These are phyloP conservation scores for Theileria equi DNA, from an alignment of 169 alveolate species.

Conservation along the genomic window DNA sequence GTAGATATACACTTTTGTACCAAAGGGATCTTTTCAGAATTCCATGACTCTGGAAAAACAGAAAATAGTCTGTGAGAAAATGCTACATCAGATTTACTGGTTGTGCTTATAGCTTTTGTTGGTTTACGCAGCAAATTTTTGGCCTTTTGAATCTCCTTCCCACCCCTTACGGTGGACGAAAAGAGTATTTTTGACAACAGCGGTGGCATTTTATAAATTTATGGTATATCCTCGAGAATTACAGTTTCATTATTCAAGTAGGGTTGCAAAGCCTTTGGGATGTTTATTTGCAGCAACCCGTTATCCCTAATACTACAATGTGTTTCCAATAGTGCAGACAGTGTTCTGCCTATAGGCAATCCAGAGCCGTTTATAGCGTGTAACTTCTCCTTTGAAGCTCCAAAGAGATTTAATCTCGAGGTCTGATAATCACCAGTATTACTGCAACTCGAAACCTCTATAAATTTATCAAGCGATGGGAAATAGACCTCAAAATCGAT, in stretches of 20 bases:
- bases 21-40: background rate
- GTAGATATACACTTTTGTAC: constrained; percentile 35
- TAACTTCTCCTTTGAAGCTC: constrained; percentile 41
- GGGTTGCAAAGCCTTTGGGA: constrained; percentile 67
- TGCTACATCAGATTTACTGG: no score
- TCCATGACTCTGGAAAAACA: constrained; percentile 41
- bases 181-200: no score
- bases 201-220: no score
- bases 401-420: constrained; percentile 49
- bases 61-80: constrained; percentile 6
- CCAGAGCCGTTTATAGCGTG: constrained; percentile 78
- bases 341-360: constrained; percentile 74
- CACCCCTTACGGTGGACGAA: no score
- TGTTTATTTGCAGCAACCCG: constrained; percentile 40
- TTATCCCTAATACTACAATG: constrained; percentile 40
- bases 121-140: no score
- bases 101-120: no score
- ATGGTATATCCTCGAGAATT: no score
- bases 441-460: constrained; percentile 75
- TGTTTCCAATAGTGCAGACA: constrained; percentile 71
- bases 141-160: no score
- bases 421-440: constrained; percentile 74
- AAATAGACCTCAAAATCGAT: constrained; percentile 73
- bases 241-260: constrained; percentile 51
- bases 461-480: constrained; percentile 66